A percentile compares a stretch with the other conserved stretches of the same genome.
phyloP scores from a whole-genome alignment of 179 eudicot species.

The Spinacia oleracea region DNA sequence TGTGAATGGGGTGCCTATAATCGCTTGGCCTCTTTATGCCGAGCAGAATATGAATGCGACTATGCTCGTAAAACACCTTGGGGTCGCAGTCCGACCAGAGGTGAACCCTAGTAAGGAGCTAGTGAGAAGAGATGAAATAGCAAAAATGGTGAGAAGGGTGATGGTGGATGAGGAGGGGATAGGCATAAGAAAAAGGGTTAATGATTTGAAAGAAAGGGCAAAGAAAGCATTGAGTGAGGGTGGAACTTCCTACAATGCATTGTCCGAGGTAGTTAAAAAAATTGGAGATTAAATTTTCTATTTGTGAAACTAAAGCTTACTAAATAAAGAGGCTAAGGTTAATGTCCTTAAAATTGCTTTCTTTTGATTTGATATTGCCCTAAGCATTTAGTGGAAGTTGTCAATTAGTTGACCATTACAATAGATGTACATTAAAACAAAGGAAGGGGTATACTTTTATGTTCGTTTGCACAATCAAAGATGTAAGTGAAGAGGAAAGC shows the following conservation, averaged over 20 bases:
- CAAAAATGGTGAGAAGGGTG: conserved; percentile 18
- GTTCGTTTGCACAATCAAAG: no score
- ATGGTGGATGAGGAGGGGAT: conserved; percentile 28
- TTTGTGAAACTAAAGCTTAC: no score
- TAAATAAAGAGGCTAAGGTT: no score
- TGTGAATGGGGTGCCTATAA: conserved; percentile 29
- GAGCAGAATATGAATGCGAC: conserved; percentile 32
- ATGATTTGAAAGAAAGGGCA: conserved; percentile 25
- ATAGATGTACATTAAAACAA: no score
- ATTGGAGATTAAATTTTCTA: background rate
- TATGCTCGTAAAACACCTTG: background rate
- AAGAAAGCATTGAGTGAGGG: conserved; percentile 20
- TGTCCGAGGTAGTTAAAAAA: conserved; percentile 12
- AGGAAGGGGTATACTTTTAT: no score
- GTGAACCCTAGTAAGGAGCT: conserved; percentile 7
- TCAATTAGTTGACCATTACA: no score
- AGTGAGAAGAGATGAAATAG: conserved; percentile 30
- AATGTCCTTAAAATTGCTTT: no score
- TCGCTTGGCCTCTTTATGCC: conserved; percentile 30
- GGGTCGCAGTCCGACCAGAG: conserved; percentile 17
- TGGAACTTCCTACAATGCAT: conserved; percentile 23
- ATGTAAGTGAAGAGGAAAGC: no score
- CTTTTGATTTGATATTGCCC: no score
- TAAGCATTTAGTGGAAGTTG: no score
- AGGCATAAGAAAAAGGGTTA: conserved; percentile 16